Base-by-base conservation (phyloP, 2,329 filamentous ascomycete species). In the Colletotrichum tropicicola region DNA sequence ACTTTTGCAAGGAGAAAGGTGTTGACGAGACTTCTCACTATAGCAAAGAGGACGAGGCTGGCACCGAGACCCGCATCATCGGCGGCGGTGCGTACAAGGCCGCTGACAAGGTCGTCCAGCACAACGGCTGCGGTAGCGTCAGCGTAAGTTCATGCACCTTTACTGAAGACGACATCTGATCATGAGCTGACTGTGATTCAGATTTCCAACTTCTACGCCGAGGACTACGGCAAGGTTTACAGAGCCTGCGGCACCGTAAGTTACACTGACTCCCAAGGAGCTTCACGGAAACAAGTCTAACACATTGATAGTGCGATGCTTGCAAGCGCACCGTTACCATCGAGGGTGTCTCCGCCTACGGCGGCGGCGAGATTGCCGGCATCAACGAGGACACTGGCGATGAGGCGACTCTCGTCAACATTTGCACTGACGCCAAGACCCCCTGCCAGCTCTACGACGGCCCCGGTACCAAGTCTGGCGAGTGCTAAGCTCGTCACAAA, bases 141-240 rank as follows among this genome's bases (percentile, higher is more conserved):
- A 70, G 71, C 28, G 74, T 77, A 25, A 66, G 60, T 60, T 17
- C 19, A 5, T 23, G 30, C 4, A 3, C 5, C 4, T 5, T 12
- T 8, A 10, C n/a, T 9, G 23, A 27, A 12, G 3, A 5, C 12
- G 2, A 6, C 12, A 27, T 2, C 23, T 45, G 2, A 28, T 5
- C 17, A 30, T 12, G 9, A 12, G 30, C 15, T 39, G 2, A 43
- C 21, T 32, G 5, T 12, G 3, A n/a, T n/a, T 10, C 4, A 65
- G 65, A 75, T 78, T 30, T 68, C 78, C 67, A 78, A 80, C 67
- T 78, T 79, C 72, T 81, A 80, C 55, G 80, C 77, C 64, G 73
- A 79, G 5, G 77, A 83, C 71, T 83, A 84, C 64, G 82, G 82
- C 54, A 85, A 85, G 70, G 74, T 82, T 47, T 82, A 68, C 37